Evolutionary conservation across 257 asterid species (phyloP).

Genomic region (Jaltomata sinuosa): DNA sequence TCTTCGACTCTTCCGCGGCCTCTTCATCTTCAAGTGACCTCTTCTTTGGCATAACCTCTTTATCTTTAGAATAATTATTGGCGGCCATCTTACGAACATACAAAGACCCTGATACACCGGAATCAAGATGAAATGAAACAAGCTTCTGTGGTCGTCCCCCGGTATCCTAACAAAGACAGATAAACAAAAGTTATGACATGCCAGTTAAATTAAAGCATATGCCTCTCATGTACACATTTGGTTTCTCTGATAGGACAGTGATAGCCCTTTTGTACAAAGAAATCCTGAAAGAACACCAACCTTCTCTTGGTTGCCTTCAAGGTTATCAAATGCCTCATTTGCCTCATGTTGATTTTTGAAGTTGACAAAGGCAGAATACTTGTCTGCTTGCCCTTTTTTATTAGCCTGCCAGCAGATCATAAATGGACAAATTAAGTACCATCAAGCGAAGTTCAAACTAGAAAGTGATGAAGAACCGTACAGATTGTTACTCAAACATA

Average conservation of each 20-base stretch:
- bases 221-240: neutral
- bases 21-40: neutral
- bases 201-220: neutral
- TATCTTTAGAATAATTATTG: neutral
- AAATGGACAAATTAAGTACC: neutral
- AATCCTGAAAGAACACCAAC: slow-evolving; percentile 16
- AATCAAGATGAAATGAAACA: neutral
- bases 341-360: slow-evolving; percentile 63
- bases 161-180: neutral
- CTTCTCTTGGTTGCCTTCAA: slow-evolving; percentile 58
- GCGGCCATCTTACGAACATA: slow-evolving; percentile 3
- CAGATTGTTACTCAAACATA: neutral
- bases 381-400: slow-evolving; percentile 23
- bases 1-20: neutral
- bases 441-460: neutral
- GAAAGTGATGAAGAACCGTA: neutral
- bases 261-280: neutral
- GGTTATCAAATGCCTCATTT: slow-evolving; percentile 42
- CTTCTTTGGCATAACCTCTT: neutral
- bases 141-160: neutral
- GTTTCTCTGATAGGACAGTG: neutral
- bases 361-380: slow-evolving; percentile 40
- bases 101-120: neutral
- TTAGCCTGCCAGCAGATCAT: slow-evolving; percentile 29
- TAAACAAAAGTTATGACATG: neutral